Percentiles rank a stretch among this genome's conserved stretches.
Evolutionary conservation across 805 yeast species (phyloP).

Genomic region (Teunomyces gatunensis): DNA sequence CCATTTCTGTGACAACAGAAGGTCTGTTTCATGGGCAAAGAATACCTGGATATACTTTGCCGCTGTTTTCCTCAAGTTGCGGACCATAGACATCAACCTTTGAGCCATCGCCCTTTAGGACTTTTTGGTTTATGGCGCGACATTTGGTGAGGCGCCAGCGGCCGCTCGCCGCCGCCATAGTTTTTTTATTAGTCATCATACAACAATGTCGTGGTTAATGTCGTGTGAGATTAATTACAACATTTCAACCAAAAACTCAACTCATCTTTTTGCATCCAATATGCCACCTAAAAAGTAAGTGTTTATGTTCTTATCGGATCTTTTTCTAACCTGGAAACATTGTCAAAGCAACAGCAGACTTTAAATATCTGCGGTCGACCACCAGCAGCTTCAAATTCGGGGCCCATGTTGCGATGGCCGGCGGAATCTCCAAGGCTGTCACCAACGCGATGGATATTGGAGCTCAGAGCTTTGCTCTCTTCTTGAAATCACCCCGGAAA

Average conservation of each 20-base stretch:
- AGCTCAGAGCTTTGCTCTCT: slow-evolving; percentile 85
- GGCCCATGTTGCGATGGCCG: slow-evolving; percentile 83
- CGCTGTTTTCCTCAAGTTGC: slow-evolving; percentile 1
- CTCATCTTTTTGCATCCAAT: neutral
- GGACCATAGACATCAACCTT: slow-evolving; percentile 2
- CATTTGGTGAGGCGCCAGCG: neutral
- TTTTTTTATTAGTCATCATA: neutral
- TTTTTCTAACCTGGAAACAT: slow-evolving; percentile 4
- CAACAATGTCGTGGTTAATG: too few relatives aligned
- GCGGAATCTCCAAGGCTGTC: slow-evolving; percentile 76
- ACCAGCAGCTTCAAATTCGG: slow-evolving; percentile 64
- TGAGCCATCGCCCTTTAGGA: neutral
- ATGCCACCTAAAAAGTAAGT: slow-evolving; percentile 14
- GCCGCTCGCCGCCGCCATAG: too few relatives aligned
- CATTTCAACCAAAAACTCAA: neutral
- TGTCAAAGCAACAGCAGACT: slow-evolving; percentile 11
- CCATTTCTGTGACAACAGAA: slow-evolving; percentile 53
- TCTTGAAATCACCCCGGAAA: slow-evolving; percentile 83
- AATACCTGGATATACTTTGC: slow-evolving; percentile 15
- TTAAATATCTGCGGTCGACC: slow-evolving; percentile 37
- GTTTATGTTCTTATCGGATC: neutral
- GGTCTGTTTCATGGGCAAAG: slow-evolving; percentile 19
- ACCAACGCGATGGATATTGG: slow-evolving; percentile 53
- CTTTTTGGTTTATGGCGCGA: neutral
- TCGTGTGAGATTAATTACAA: too few relatives aligned